Percentiles rank a stretch among this genome's conserved stretches.
Conservation (phyloP, 495 filamentous ascomycete species). For the Hypoxylon cercidicola region DNA sequence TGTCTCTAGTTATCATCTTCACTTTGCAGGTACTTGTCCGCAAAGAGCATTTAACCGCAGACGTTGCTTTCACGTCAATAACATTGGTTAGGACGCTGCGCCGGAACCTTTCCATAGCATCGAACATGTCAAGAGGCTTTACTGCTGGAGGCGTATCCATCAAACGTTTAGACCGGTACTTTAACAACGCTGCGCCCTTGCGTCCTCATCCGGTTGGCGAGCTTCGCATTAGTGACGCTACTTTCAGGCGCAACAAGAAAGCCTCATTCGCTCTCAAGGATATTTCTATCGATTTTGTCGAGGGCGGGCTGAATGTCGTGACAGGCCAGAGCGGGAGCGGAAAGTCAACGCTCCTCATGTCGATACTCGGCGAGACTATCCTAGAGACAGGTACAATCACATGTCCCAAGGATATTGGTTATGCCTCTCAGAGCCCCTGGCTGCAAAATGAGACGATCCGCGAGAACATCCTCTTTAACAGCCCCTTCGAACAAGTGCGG, state of each 20-base stretch:
- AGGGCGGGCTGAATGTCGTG: conserved; percentile 62
- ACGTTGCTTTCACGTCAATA: conserved; percentile 60
- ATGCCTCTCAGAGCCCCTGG: conserved; percentile 66
- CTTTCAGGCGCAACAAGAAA: conserved; percentile 57
- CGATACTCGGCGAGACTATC: conserved; percentile 70
- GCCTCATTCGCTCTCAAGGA: conserved; percentile 58
- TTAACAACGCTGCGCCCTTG: conserved; percentile 53
- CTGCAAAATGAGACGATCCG: conserved; percentile 65
- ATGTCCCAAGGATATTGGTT: conserved; percentile 63
- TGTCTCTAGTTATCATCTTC: conserved; percentile 58
- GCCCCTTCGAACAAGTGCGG: conserved; percentile 56
- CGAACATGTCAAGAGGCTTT: conserved; percentile 50
- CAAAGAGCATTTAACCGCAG: conserved; percentile 55
- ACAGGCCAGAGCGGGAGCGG: conserved; percentile 68
- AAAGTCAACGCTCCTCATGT: conserved; percentile 70
- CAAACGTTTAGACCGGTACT: conserved; percentile 58
- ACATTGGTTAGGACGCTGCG: conserved; percentile 56
- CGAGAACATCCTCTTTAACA: conserved; percentile 67
- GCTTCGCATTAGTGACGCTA: conserved; percentile 51
- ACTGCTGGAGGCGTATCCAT: conserved; percentile 57
- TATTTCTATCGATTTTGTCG: conserved; percentile 60
- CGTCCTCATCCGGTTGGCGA: conserved; percentile 55
- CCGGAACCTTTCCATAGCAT: conserved; percentile 55
- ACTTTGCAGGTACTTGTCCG: conserved; percentile 54
- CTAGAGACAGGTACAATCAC: conserved; percentile 55